These are phyloP conservation scores for Gypsophila paniculata DNA, from an alignment of 179 eudicot species.

Conservation along the genomic window DNA sequence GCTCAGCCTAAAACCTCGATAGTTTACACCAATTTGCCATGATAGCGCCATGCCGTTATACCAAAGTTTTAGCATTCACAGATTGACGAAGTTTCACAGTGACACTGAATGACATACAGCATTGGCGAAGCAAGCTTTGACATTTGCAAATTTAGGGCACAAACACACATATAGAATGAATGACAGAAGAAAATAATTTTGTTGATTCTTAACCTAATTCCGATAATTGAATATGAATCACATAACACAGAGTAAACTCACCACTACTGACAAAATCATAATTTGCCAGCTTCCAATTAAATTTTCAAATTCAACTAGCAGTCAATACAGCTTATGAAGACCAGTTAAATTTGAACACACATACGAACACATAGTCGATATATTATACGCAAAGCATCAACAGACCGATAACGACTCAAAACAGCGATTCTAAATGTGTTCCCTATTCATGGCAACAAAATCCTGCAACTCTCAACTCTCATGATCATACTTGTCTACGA, in stretches of 20 bases:
- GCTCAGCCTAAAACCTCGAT: neutral
- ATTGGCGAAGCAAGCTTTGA: neutral
- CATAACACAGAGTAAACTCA: neutral
- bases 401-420: neutral
- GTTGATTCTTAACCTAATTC: neutral
- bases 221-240: neutral
- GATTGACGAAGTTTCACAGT: neutral
- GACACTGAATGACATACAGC: neutral
- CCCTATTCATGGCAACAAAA: conserved; percentile 14
- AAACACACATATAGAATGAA: neutral
- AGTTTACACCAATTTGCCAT: neutral
- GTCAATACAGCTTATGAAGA: neutral
- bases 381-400: neutral
- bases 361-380: neutral
- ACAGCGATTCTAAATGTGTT: conserved; percentile 1
- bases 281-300: conserved; percentile 4
- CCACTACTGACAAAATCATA: neutral
- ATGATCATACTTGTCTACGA: neutral
- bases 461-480: conserved; percentile 3
- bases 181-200: neutral
- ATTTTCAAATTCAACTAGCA: conserved; percentile 1
- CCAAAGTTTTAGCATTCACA: neutral
- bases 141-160: neutral
- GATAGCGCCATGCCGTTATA: neutral
- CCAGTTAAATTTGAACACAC: neutral